phyloP scores from a whole-genome alignment of 768 basidiomycete species.

The Lentinula raphanica region DNA sequence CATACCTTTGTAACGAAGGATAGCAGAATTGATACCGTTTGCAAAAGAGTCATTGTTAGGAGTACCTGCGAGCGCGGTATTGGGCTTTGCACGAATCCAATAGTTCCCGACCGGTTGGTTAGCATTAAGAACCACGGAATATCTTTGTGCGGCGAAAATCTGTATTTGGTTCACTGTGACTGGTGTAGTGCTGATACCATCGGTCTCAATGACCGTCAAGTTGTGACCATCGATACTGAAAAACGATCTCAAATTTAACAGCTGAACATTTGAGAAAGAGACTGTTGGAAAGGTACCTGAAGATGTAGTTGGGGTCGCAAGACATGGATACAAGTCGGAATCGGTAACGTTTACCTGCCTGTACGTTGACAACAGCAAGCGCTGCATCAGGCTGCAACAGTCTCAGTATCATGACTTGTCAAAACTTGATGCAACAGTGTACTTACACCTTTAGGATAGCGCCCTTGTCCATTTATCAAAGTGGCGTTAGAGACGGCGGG shows the following conservation, averaged over 20 bases:
- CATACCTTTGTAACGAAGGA: constrained; percentile 41
- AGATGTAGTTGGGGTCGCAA: constrained; percentile 39
- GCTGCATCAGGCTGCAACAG: constrained; percentile 13
- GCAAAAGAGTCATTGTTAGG: constrained; percentile 15
- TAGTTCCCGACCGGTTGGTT: constrained; percentile 36
- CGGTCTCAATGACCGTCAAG: constrained; percentile 36
- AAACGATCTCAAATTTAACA: too few relatives aligned
- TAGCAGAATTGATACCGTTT: constrained; percentile 48
- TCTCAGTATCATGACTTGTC: neutral
- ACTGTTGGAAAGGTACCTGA: constrained; percentile 17
- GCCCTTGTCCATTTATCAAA: constrained; percentile 50
- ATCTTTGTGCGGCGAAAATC: constrained; percentile 33
- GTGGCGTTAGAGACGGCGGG: constrained; percentile 29
- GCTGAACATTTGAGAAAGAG: neutral
- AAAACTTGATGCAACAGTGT: neutral
- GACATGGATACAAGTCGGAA: constrained; percentile 49
- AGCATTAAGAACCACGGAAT: constrained; percentile 32
- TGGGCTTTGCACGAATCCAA: constrained; percentile 31
- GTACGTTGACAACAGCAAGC: constrained; percentile 42
- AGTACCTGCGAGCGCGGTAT: constrained; percentile 2
- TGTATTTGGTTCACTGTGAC: constrained; percentile 33
- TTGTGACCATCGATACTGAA: constrained; percentile 35
- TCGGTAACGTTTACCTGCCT: constrained; percentile 38
- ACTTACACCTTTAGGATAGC: constrained; percentile 16
- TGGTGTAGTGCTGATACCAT: constrained; percentile 28